Evolutionary conservation across 2,329 filamentous ascomycete genomes (phyloP).

Genomic region (Scedosporium dehoogii): DNA sequence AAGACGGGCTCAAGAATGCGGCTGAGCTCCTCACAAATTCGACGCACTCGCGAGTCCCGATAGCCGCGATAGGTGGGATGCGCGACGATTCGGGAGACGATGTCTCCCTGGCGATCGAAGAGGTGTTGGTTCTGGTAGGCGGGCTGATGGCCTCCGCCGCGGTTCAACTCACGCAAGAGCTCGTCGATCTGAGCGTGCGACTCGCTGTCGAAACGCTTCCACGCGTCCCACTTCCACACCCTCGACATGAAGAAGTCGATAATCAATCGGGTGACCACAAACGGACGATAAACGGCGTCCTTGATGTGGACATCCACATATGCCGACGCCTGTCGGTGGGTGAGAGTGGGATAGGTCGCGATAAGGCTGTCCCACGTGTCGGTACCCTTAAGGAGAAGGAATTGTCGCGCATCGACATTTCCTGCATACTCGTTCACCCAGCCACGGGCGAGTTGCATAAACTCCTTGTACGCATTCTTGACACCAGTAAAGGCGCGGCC

Average conservation of each 20-base stretch:
- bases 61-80: conserved; percentile 10
- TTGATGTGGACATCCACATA: conserved; percentile 31
- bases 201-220: conserved; percentile 26
- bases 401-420: neutral
- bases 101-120: conserved; percentile 24
- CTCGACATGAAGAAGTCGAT: conserved; percentile 32
- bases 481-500: neutral
- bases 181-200: conserved; percentile 24
- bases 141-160: conserved; percentile 21
- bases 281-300: conserved; percentile 28
- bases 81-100: conserved; percentile 28
- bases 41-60: conserved; percentile 16
- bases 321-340: conserved; percentile 25
- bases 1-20: conserved; percentile 28
- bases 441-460: neutral
- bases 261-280: conserved; percentile 31
- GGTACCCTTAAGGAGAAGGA: neutral
- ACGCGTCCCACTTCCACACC: conserved; percentile 28
- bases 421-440: conserved; percentile 1
- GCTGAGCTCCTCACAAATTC: conserved; percentile 32
- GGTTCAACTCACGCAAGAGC: conserved; percentile 24
- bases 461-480: neutral
- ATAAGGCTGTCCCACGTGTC: conserved; percentile 27
- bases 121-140: conserved; percentile 25
- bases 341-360: conserved; percentile 26